Conservation (phyloP, 2,329 filamentous ascomycete species). For the Colletotrichum tanaceti region DNA sequence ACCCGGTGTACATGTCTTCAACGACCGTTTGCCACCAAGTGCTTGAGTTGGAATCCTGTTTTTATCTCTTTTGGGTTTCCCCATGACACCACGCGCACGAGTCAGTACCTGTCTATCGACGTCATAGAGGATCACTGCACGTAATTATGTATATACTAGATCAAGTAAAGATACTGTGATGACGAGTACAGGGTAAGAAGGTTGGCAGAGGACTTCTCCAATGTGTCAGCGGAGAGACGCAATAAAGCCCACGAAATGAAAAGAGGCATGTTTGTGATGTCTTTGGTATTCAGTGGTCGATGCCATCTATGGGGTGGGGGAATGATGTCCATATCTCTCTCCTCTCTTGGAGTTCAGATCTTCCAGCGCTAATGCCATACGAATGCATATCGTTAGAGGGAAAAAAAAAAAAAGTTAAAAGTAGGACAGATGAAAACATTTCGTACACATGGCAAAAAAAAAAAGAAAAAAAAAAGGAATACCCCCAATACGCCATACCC, state of each 20-base stretch:
- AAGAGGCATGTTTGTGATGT: slow-evolving; percentile 6
- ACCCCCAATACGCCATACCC: slow-evolving; percentile 33
- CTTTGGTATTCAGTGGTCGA: slow-evolving; percentile 26
- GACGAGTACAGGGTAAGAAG: no score
- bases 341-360: not conserved
- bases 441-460: slow-evolving; percentile 35
- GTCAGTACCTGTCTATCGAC: not conserved
- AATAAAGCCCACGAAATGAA: no score
- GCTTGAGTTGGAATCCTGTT: not conserved
- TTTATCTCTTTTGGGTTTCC: not conserved
- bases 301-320: slow-evolving; percentile 26
- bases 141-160: no score
- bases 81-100: not conserved
- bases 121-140: not conserved
- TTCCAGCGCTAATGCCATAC: slow-evolving; percentile 27
- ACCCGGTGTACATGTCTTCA: not conserved
- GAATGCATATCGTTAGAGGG: not conserved
- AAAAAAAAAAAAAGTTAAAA: not conserved
- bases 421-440: slow-evolving; percentile 18
- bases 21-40: not conserved
- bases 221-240: no score
- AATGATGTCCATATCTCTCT: slow-evolving; percentile 1
- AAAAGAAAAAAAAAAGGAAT: no score
- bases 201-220: no score
- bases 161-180: no score